Base-by-base conservation (phyloP, 2,329 filamentous ascomycete genomes). In the Curvularia hawaiiensis region DNA sequence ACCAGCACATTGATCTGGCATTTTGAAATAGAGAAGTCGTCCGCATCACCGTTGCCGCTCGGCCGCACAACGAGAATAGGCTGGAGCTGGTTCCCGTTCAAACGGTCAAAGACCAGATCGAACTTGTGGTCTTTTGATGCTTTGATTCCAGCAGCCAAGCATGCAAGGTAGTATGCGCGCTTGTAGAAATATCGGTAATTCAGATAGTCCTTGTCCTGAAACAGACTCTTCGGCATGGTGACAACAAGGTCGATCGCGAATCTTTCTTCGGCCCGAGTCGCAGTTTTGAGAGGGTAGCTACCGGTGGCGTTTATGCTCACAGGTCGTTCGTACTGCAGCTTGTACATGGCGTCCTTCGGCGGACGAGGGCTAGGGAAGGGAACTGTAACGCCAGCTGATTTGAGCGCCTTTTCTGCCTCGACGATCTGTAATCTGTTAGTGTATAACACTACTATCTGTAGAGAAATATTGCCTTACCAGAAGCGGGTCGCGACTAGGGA, bases 101-200 rank as follows among this genome's bases (percentile, higher is more conserved):
- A 79, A 62, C 84, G 82, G 57, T 86, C 85, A 75, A 89, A 96
- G 4, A 79, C 79, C 44, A 90, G 67, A 14, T 84, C 80, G 64
- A 89, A 82, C 0, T 79, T 78, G 16, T 83, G 75, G 4, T 79
- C 79, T 45, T 87, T 76, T 3, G 83, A 78, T 38, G 84, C 80
- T 62, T 87, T 86, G 51, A 98, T 79, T 4, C 85, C 87, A 30
- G 86, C 87, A 14, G 92, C 88, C 54, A 98, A 80, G 63, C 90
- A 91, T 33, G 93, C 91, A 50, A 98, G 80, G 72, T 96, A 98
- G 77, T 94, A 98, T 12, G 95, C 90, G 62, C 93, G 84, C 70
- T 97, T 96, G 79, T 97, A 93, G 72, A 97, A 97, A 78, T 96
- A 98, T 60, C 95, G 87, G 80, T 95, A 84, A 75, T 97, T 92